Base-by-base conservation (phyloP, 257 asterid species). In the Jacaranda copaia region DNA sequence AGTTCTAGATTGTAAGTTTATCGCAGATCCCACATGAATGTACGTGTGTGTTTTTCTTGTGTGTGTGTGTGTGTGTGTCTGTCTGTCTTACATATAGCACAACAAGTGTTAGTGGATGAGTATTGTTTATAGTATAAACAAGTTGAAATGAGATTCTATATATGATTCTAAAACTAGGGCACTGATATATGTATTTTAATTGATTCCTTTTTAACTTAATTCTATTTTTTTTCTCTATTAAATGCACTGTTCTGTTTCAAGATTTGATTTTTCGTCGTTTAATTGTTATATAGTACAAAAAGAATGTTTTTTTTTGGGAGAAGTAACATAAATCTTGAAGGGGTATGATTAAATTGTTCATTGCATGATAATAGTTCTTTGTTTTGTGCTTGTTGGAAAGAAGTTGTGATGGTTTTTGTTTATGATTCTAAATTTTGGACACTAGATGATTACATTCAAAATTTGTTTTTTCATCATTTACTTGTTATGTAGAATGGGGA, bases 201-300 rank as follows among this genome's bases (percentile, higher is more conserved):
- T 67, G 39, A 11, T 60, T 25, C 25, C 19, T 63, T 72, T 57
- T 35, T 1, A 36, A 6, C 43, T 45, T 74, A 19, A 51, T 52
- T 25, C 70, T 25, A 10, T 8, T 3, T 38, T 49, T 13, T 32
- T 35, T 39, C 39, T 55, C 59, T 18, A 32, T 35, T 19, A 25
- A 69, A 69, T 59, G 53, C 16, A 43, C 48, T 2, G n/a, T 46
- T 49, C 38, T 70, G 25, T 42, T 61, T 10, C 62, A 68, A 35
- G 63, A 68, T 80, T 68, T 16, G 62, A 53, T 32, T 62, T 71
- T 70, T 20, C 39, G 6, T 12, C 59, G 40, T 52, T 43, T 43
- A 18, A 40, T 53, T 75, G 56, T 52, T 19, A 15, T 75, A n/a
- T 42, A 65, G 14, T 18, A 53, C 35, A 43, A 76, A 55, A 15